These are phyloP conservation scores for Cyanodermella asteris DNA, from an alignment of 2,329 filamentous ascomycete species.

Conservation along the genomic window DNA sequence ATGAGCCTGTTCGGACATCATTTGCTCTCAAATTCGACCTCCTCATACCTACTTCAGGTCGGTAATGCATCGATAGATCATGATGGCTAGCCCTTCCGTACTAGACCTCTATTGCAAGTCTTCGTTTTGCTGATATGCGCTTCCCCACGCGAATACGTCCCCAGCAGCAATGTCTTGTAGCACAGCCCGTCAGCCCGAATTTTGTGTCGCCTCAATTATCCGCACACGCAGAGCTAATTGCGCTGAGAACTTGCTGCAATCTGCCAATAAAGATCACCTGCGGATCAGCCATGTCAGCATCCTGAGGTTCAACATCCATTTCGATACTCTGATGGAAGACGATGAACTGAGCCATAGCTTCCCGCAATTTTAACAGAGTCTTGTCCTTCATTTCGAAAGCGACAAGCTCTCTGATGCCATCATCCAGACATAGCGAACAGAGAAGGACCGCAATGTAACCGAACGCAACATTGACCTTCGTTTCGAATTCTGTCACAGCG, in stretches of 20 bases:
- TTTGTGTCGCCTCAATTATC: too few relatives aligned
- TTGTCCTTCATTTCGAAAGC: constrained; percentile 21
- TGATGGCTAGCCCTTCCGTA: too few relatives aligned
- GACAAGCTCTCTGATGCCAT: constrained; percentile 21
- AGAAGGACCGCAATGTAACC: constrained; percentile 72
- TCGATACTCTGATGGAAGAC: constrained; percentile 38
- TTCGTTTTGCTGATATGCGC: background rate
- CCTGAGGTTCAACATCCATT: constrained; percentile 15
- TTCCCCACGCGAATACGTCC: background rate
- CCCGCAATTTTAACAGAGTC: constrained; percentile 28
- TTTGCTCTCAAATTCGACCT: too few relatives aligned
- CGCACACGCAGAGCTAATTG: too few relatives aligned
- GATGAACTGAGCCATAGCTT: constrained; percentile 40
- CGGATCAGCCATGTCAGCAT: constrained; percentile 25
- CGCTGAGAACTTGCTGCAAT: constrained; percentile 29
- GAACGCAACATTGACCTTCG: constrained; percentile 59
- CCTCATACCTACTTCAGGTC: too few relatives aligned
- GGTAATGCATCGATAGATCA: too few relatives aligned
- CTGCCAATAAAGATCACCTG: constrained; percentile 30
- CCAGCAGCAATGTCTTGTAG: background rate
- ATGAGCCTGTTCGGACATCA: too few relatives aligned
- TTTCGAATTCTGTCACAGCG: constrained; percentile 40
- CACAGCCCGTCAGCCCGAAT: too few relatives aligned
- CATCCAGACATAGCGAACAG: constrained; percentile 51
- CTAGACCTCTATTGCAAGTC: too few relatives aligned